These are phyloP conservation scores for Crithidia bombi DNA, from an alignment of 208 protist genomes.

Conservation along the genomic window DNA sequence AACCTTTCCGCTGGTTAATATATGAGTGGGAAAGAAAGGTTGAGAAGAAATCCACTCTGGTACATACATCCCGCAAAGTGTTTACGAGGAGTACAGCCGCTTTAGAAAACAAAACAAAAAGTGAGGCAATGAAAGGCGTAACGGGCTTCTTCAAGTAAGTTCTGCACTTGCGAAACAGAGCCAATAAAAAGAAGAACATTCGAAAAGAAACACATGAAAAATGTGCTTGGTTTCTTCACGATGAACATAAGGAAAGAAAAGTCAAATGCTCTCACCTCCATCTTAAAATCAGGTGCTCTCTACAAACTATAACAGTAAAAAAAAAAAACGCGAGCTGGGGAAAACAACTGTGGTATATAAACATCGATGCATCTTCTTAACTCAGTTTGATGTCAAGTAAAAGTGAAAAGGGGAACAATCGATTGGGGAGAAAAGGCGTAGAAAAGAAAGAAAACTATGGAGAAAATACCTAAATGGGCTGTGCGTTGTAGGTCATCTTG, in stretches of 20 bases:
- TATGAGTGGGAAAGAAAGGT: not conserved
- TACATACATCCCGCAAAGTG: not conserved
- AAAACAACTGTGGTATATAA: not conserved
- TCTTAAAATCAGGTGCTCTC: not conserved
- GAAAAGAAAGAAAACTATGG: constrained; percentile 27
- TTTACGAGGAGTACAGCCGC: not conserved
- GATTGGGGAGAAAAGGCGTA: not conserved
- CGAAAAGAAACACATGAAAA: constrained; percentile 14
- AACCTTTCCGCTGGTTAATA: not conserved
- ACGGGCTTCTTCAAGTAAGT: not conserved
- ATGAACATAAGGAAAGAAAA: constrained; percentile 10
- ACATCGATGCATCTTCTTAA: too few species aligned
- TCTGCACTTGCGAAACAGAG: constrained; percentile 19
- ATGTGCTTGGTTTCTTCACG: not conserved
- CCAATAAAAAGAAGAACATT: constrained; percentile 12
- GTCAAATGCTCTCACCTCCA: not conserved
- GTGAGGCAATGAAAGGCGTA: not conserved
- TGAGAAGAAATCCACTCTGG: not conserved
- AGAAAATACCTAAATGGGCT: constrained; percentile 33
- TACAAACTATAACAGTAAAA: not conserved
- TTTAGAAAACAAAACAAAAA: not conserved
- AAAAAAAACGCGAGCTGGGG: not conserved
- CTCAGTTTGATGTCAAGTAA: too few species aligned
- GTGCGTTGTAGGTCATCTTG: constrained; percentile 59
- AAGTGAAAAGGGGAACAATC: not conserved